Evolutionary conservation across 768 basidiomycete species (phyloP).

Genomic region (Tubosaeta sp.): DNA sequence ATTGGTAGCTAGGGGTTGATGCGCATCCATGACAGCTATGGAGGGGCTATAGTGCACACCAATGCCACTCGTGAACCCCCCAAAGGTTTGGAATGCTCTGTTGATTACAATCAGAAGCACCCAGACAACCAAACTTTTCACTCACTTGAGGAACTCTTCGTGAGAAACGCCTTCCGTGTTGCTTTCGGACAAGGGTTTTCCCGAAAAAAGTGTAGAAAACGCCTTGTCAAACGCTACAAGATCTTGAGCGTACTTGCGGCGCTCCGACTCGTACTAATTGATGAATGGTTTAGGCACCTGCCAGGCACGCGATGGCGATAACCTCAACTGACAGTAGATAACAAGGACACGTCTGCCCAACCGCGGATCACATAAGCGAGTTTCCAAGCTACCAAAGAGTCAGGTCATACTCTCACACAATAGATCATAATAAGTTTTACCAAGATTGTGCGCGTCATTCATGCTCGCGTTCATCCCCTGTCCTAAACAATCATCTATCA

Average conservation of each 20-base stretch:
- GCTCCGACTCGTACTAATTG: constrained; percentile 47
- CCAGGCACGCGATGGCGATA: background rate
- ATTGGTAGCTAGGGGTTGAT: constrained; percentile 36
- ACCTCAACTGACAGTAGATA: constrained; percentile 43
- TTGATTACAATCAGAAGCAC: background rate
- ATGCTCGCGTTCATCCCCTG: constrained; percentile 55
- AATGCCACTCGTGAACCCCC: constrained; percentile 44
- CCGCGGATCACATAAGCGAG: constrained; percentile 46
- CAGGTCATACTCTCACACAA: background rate
- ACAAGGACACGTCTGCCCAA: constrained; percentile 41
- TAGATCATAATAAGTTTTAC: constrained; percentile 19
- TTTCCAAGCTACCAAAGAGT: constrained; percentile 44
- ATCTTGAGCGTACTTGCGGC: constrained; percentile 50
- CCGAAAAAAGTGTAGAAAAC: constrained; percentile 50
- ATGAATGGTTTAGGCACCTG: background rate
- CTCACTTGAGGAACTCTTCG: constrained; percentile 43
- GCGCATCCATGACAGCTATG: constrained; percentile 27
- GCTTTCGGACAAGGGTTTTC: constrained; percentile 41
- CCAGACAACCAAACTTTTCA: background rate
- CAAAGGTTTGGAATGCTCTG: constrained; percentile 44
- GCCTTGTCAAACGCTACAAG: constrained; percentile 51
- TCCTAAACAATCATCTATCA: constrained; percentile 30
- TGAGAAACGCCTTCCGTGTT: constrained; percentile 37
- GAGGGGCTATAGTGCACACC: constrained; percentile 49
- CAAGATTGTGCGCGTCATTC: constrained; percentile 51